A percentile compares a stretch with the other conserved stretches of the same genome.
These are phyloP conservation scores for Microcos paniculata DNA, from an alignment of 345 rosid species.

Conservation along the genomic window DNA sequence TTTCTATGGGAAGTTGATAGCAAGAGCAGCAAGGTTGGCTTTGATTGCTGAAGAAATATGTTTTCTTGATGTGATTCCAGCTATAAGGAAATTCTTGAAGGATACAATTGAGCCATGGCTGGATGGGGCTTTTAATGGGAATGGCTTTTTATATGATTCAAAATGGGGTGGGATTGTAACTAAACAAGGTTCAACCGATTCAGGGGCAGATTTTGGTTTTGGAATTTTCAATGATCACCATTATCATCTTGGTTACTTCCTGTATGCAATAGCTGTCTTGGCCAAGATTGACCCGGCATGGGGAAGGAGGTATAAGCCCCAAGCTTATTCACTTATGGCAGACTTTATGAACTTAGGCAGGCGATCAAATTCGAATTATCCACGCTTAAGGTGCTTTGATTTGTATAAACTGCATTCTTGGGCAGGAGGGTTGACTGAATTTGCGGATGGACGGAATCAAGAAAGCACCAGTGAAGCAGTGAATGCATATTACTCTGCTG, in stretches of 20 bases:
- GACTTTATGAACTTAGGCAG: slow-evolving; percentile 78
- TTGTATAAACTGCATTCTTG: slow-evolving; percentile 90
- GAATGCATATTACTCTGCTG: slow-evolving; percentile 86
- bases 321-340: slow-evolving; percentile 78
- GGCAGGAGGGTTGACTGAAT: slow-evolving; percentile 94
- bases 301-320: slow-evolving; percentile 81
- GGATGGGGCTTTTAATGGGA: slow-evolving; percentile 66
- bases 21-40: slow-evolving; percentile 88
- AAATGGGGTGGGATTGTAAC: slow-evolving; percentile 91
- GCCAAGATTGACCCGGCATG: slow-evolving; percentile 78
- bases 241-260: slow-evolving; percentile 86
- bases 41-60: slow-evolving; percentile 83
- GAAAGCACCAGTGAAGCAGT: slow-evolving; percentile 96
- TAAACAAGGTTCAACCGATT: slow-evolving; percentile 58
- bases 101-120: slow-evolving; percentile 85
- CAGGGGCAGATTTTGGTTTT: slow-evolving; percentile 84
- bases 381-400: slow-evolving; percentile 86
- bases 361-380: slow-evolving; percentile 48
- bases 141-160: slow-evolving; percentile 75
- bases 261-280: slow-evolving; percentile 84
- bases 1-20: slow-evolving; percentile 75
- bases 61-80: slow-evolving; percentile 62
- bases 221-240: slow-evolving; percentile 82
- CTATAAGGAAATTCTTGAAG: slow-evolving; percentile 61
- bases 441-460: slow-evolving; percentile 81